These are phyloP conservation scores for Corymbia citriodora DNA, from an alignment of 441 rosid genomes.

Conservation along the genomic window DNA sequence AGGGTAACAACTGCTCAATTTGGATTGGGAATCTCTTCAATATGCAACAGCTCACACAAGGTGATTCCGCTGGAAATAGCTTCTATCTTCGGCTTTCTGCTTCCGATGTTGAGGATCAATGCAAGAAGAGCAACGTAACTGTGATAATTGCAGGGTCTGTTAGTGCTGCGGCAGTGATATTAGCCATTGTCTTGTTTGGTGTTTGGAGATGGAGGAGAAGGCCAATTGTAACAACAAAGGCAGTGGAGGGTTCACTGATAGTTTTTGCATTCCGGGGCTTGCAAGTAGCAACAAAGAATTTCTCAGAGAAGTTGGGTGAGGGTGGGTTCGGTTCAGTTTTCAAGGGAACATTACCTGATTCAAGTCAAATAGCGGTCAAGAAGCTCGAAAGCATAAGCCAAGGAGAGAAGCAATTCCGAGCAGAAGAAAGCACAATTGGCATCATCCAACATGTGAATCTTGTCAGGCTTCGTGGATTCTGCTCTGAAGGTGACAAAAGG, in stretches of 20 bases:
- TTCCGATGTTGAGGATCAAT: slow-evolving; percentile 31
- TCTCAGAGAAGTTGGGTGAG: slow-evolving; percentile 1
- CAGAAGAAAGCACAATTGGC: neutral
- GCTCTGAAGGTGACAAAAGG: neutral
- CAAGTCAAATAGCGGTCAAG: neutral
- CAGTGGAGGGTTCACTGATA: slow-evolving; percentile 46
- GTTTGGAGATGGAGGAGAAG: slow-evolving; percentile 29
- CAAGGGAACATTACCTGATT: slow-evolving; percentile 28
- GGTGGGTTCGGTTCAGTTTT: slow-evolving; percentile 5
- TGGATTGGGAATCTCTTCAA: slow-evolving; percentile 47
- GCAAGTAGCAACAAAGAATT: neutral
- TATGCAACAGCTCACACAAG: slow-evolving; percentile 21
- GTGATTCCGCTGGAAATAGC: too few relatives aligned
- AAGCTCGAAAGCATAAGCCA: neutral
- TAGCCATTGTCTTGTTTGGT: slow-evolving; percentile 21
- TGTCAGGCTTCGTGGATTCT: neutral
- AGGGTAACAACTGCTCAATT: slow-evolving; percentile 21
- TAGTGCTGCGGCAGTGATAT: slow-evolving; percentile 3
- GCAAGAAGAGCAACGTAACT: slow-evolving; percentile 1
- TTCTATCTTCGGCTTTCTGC: slow-evolving; percentile 48
- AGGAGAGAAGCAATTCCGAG: slow-evolving; percentile 4
- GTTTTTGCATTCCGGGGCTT: slow-evolving; percentile 32
- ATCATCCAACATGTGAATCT: neutral
- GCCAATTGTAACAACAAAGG: slow-evolving; percentile 9
- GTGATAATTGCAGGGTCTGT: slow-evolving; percentile 26